Base-by-base conservation (phyloP, 2,329 filamentous ascomycete species). In the Fonsecaea nubica region DNA sequence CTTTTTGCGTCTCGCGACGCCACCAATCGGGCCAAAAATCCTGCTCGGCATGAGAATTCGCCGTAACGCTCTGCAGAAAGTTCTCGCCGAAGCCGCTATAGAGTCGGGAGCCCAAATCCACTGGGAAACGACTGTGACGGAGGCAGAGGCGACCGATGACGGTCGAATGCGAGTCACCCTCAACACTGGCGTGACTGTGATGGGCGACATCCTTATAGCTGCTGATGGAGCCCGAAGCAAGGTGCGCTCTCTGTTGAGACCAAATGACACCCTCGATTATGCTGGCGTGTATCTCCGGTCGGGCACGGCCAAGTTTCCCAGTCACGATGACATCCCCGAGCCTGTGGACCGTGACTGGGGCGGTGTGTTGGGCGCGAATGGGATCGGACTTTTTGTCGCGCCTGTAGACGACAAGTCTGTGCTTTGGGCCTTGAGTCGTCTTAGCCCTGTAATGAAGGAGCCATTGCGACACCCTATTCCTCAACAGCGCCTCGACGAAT, bases 171-270 rank as follows among this genome's bases (percentile, higher is more conserved):
- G 36, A 7, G 58, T 70, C 25, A 38, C 58, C 21, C 54, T 72
- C 21, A 58, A 50, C 40, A 60, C 63, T n/a, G 56, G 67, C 33
- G 45, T 52, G 18, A 61, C 53, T 21, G 64, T 64, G 13, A 32
- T 58, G 10, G 66, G 66, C 42, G 82, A 84, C 66, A 18, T 84
- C 1, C 74, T 84, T 5, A 75, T 84, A 48, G 81, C 77, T 0
- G 80, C 81, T 0, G 82, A 84, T 62, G 82, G 82, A 0, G 77
- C 80, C 0, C 76, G 72, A 18, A 83, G 81, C 71, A 83, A 80
- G 63, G 68, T 83, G 4, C 74, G 82, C 25, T 68, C 71, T 12
- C 67, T 57, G 21, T 40, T 84, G 4, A 74, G 81, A 18, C 81
- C 81, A 8, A 65, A 76, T 6, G 80, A 83, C 60, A 71, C 60